phyloP scores from a whole-genome alignment of 768 basidiomycete species.

The Phanerochaete carnosa region DNA sequence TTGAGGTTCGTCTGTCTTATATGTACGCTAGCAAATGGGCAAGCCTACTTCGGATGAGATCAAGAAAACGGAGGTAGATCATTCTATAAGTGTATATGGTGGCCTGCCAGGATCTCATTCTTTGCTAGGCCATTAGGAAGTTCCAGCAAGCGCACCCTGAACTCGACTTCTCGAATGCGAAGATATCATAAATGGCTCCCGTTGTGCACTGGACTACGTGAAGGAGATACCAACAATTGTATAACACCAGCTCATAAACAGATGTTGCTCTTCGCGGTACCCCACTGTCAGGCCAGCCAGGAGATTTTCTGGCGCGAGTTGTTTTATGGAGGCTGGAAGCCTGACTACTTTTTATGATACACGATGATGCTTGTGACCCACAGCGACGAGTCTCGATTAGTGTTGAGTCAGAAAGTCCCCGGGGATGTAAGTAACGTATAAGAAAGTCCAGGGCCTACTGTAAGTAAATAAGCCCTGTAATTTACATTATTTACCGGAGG shows the following conservation, averaged over 20 bases:
- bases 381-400: too few relatives aligned
- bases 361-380: too few relatives aligned
- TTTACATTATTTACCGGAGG: too few relatives aligned
- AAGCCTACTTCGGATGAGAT: constrained; percentile 94
- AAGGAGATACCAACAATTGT: not conserved
- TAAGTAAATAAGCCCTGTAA: too few relatives aligned
- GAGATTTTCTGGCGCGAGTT: too few relatives aligned
- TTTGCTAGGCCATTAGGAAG: constrained; percentile 71
- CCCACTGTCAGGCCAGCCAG: too few relatives aligned
- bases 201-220: not conserved
- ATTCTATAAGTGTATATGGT: constrained; percentile 10
- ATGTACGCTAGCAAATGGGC: constrained; percentile 72
- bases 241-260: not conserved
- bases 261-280: too few relatives aligned
- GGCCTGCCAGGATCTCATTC: not conserved
- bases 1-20: not conserved
- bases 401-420: too few relatives aligned
- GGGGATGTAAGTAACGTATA: too few relatives aligned
- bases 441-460: too few relatives aligned
- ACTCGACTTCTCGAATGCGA: constrained; percentile 90
- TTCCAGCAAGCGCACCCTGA: constrained; percentile 92
- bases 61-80: constrained; percentile 81
- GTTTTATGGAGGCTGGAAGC: too few relatives aligned
- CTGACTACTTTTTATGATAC: too few relatives aligned
- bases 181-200: constrained; percentile 55